Base-by-base conservation (phyloP, 192 early-diverging fungal genomes). In the Umbelopsis sp. region DNA sequence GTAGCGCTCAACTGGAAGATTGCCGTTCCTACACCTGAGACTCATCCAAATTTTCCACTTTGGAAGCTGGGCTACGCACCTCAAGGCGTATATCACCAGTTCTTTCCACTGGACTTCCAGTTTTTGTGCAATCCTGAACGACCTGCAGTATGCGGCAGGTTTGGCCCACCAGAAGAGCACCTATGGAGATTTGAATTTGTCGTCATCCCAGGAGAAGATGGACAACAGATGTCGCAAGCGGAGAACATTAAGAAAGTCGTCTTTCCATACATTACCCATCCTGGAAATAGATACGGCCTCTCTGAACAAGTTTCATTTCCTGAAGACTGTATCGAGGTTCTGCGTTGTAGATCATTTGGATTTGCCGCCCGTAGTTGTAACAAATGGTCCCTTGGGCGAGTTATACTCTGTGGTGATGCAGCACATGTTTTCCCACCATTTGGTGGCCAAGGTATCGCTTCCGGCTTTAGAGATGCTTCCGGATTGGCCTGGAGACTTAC, bases 121-220 rank as follows among this genome's bases (percentile, higher is more conserved):
- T 67, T 67, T 47, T 41, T 67, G 22, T 67, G 66, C 21, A 67
- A 67, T 43, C 66, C 66, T 3, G 21, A 67, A 29, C 34, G 66
- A 47, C 66, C 66, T 5, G 66, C 66, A 3, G 66, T 67, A 11
- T 67, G 66, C 16, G 66, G 43, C 34, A 22, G 66, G 26, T 67
- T 67, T 47, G 66, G 66, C 34, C 34, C 20, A 34, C 66, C 41
- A 4, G 66, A 67, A 4, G 66, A 67, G 2, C 66, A 41, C 38
- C 41, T 67, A 11, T 67, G 66, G 66, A 11, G 45, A 47, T 67
- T 67, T 14, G 66, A 67, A 45, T 67, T 67, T n/a, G 66, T 67
- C 16, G 66, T 67, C 4, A 31, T 36, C 24, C 36, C 26, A 21
- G 66, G 43, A 12, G 66, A 67, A 67, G 22, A 67, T 26, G 43